These are phyloP conservation scores for Ceratocystis eucalypticola DNA, from an alignment of 2,329 filamentous ascomycete species.

Conservation along the genomic window DNA sequence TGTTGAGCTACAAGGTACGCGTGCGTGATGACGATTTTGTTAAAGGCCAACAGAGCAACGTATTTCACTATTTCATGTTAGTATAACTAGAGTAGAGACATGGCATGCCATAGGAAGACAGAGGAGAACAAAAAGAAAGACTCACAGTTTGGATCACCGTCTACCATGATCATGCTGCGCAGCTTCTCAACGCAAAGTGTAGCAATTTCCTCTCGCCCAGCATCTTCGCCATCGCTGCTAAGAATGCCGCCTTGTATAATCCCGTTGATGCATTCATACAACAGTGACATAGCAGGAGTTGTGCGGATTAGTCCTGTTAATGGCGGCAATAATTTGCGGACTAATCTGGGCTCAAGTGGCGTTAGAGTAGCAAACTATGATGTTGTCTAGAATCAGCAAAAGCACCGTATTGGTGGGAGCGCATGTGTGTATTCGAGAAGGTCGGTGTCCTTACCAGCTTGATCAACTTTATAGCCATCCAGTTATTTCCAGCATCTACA, in stretches of 20 bases:
- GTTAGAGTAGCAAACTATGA: conserved; percentile 81
- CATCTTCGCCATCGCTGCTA: conserved; percentile 62
- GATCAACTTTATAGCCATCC: conserved; percentile 99
- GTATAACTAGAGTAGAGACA: not conserved
- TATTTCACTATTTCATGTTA: conserved; percentile 62
- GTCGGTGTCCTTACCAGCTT: conserved; percentile 56
- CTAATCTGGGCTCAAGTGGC: conserved; percentile 77
- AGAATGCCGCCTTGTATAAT: conserved; percentile 95
- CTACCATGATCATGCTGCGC: conserved; percentile 82
- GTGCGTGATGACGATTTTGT: conserved; percentile 82
- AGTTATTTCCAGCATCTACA: conserved; percentile 88
- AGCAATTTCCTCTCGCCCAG: conserved; percentile 82
- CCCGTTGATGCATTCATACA: conserved; percentile 97
- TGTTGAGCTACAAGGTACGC: conserved; percentile 80
- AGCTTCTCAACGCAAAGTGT: conserved; percentile 84
- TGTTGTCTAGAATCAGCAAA: not conserved
- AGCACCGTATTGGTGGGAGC: not conserved
- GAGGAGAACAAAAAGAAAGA: conserved; percentile 20
- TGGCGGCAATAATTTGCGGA: conserved; percentile 81
- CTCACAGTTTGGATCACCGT: conserved; percentile 85
- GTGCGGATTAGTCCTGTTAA: conserved; percentile 87
- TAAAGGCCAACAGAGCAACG: conserved; percentile 86
- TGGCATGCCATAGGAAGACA: not conserved
- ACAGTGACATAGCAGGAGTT: conserved; percentile 90
- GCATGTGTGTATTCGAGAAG: not conserved